Percentiles rank a stretch among this genome's conserved stretches.
Conservation (phyloP, 805 yeast species). For the Candida suzukii region DNA sequence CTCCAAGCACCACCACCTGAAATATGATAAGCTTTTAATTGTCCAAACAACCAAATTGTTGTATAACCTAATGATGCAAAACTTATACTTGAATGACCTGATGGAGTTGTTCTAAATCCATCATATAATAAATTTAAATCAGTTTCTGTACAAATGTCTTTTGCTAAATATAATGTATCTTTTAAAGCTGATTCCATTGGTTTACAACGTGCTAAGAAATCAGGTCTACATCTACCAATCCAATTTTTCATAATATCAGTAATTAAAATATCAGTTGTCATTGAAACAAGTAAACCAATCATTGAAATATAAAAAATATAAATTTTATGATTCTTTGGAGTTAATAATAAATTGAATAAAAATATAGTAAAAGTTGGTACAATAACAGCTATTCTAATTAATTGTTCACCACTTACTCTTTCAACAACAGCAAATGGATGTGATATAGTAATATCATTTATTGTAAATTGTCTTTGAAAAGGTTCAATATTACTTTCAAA, state of each 20-base stretch:
- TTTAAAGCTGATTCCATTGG: slow-evolving; percentile 57
- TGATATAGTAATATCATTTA: slow-evolving; percentile 69
- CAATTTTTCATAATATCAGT: slow-evolving; percentile 75
- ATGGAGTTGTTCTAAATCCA: slow-evolving; percentile 78
- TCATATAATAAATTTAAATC: slow-evolving; percentile 41
- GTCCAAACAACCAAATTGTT: slow-evolving; percentile 64
- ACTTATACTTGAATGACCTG: slow-evolving; percentile 71
- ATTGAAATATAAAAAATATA: slow-evolving; percentile 59
- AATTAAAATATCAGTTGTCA: slow-evolving; percentile 51
- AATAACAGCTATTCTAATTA: slow-evolving; percentile 47
- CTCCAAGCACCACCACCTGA: slow-evolving; percentile 64
- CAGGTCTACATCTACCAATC: slow-evolving; percentile 91
- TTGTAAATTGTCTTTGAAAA: slow-evolving; percentile 68
- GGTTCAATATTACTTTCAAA: slow-evolving; percentile 37
- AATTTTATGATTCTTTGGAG: slow-evolving; percentile 45
- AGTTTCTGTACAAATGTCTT: slow-evolving; percentile 57
- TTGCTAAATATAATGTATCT: slow-evolving; percentile 48
- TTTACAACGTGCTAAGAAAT: slow-evolving; percentile 76
- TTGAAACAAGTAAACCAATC: slow-evolving; percentile 57
- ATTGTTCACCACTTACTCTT: slow-evolving; percentile 51
- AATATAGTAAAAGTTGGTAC: slow-evolving; percentile 41
- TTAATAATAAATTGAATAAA: slow-evolving; percentile 21
- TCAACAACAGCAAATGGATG: slow-evolving; percentile 79
- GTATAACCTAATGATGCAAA: slow-evolving; percentile 62
- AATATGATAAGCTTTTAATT: slow-evolving; percentile 33